Conservation (phyloP, 106 monocot genomes). For the Platanthera guangdongensis region DNA sequence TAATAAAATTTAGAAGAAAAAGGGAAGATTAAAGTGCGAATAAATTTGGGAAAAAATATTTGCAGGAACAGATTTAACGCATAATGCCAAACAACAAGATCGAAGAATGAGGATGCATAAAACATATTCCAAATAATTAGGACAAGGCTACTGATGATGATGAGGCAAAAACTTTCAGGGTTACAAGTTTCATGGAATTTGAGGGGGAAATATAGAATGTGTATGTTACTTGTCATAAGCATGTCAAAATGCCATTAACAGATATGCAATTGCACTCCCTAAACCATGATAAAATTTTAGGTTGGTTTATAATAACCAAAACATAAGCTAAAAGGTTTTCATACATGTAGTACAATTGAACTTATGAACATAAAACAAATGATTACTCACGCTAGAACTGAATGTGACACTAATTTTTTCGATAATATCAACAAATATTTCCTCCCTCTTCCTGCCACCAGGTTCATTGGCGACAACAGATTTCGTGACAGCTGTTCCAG, state of each 20-base stretch:
- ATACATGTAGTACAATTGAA: neutral
- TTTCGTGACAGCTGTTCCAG: slow-evolving; percentile 95
- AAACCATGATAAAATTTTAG: neutral
- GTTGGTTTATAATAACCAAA: neutral
- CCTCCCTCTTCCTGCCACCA: slow-evolving; percentile 92
- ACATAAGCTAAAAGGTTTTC: neutral
- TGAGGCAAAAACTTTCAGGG: no score
- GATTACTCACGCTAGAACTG: slow-evolving; percentile 89
- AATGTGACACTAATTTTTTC: slow-evolving; percentile 99
- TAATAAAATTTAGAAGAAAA: no score
- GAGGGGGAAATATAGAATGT: neutral
- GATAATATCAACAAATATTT: slow-evolving; percentile 97
- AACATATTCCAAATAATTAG: no score
- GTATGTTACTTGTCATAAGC: neutral
- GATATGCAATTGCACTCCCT: neutral
- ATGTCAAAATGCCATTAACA: neutral
- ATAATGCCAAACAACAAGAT: no score
- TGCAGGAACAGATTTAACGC: no score
- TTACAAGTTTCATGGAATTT: no score
- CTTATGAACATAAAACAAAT: neutral
- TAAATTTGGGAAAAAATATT: no score
- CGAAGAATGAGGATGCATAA: no score
- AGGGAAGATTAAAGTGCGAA: no score
- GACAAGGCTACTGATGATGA: no score
- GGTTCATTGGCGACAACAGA: slow-evolving; percentile 93